phyloP scores from a whole-genome alignment of 2,329 filamentous ascomycete species.

The Pseudocercospora fuligena region DNA sequence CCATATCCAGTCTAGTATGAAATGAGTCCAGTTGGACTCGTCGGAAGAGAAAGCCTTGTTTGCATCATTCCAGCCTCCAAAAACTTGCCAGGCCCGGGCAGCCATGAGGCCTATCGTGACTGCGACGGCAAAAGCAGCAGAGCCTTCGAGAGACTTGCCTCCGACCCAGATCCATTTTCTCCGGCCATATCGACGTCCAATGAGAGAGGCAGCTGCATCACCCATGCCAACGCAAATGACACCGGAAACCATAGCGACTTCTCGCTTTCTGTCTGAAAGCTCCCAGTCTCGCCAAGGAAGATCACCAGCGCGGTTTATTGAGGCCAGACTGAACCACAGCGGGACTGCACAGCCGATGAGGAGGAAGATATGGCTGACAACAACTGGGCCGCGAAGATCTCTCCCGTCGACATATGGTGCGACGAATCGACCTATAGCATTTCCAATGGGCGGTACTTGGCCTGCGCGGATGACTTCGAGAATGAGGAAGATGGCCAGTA shows the following conservation, averaged over 20 bases:
- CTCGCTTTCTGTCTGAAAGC: slow-evolving; percentile 59
- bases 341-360: slow-evolving; percentile 94
- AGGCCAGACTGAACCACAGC: slow-evolving; percentile 83
- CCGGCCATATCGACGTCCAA: slow-evolving; percentile 83
- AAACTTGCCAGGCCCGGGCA: slow-evolving; percentile 73
- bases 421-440: slow-evolving; percentile 82
- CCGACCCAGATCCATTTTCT: slow-evolving; percentile 97
- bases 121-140: slow-evolving; percentile 76
- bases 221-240: slow-evolving; percentile 95
- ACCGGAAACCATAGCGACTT: slow-evolving; percentile 88
- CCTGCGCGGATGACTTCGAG: slow-evolving; percentile 88
- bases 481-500: slow-evolving; percentile 82
- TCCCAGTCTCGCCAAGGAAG: slow-evolving; percentile 75
- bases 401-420: slow-evolving; percentile 93
- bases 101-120: slow-evolving; percentile 75
- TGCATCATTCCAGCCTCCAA: slow-evolving; percentile 69
- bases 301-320: slow-evolving; percentile 62
- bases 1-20: slow-evolving; percentile 33
- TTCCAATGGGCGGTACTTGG: slow-evolving; percentile 86
- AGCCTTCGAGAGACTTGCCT: slow-evolving; percentile 91
- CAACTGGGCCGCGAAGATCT: slow-evolving; percentile 89
- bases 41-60: slow-evolving; percentile 6
- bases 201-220: slow-evolving; percentile 88
- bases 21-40: slow-evolving; percentile 8
- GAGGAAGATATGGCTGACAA: slow-evolving; percentile 94